phyloP scores from a whole-genome alignment of 495 filamentous ascomycete species.

The Xylaria cubensis region DNA sequence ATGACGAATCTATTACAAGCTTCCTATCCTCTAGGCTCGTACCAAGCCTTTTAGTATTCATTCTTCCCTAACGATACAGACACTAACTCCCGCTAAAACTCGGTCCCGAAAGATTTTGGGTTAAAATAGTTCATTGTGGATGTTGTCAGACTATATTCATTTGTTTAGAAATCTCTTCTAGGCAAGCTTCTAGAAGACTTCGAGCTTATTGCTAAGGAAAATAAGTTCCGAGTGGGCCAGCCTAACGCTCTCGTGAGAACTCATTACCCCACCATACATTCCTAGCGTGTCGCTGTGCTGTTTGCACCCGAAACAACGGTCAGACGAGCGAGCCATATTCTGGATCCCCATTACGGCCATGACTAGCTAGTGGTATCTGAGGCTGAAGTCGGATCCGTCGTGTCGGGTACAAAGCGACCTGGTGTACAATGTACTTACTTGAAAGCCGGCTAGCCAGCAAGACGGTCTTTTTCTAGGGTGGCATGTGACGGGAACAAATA shows the following conservation, averaged over 20 bases:
- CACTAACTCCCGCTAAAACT: neutral
- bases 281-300: neutral
- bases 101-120: conserved; percentile 4
- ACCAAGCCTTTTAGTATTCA: neutral
- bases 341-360: neutral
- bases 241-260: neutral
- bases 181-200: conserved; percentile 14
- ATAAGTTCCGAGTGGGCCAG: neutral
- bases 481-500: conserved; percentile 2
- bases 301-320: neutral
- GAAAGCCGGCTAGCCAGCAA: neutral
- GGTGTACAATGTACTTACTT: neutral
- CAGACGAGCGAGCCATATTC: conserved; percentile 3
- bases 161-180: neutral
- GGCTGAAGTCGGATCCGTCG: conserved; percentile 23
- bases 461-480: neutral
- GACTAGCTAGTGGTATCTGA: conserved; percentile 1
- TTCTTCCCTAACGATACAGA: neutral
- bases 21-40: neutral
- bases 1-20: neutral
- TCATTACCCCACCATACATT: neutral
- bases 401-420: conserved; percentile 19
- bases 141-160: neutral
- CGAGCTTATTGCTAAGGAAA: conserved; percentile 5
- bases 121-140: neutral